Percentiles rank a stretch among this genome's conserved stretches.
Evolutionary conservation across 2,329 filamentous ascomycete genomes (phyloP).

Genomic region (Pleurostoma richardsiae): DNA sequence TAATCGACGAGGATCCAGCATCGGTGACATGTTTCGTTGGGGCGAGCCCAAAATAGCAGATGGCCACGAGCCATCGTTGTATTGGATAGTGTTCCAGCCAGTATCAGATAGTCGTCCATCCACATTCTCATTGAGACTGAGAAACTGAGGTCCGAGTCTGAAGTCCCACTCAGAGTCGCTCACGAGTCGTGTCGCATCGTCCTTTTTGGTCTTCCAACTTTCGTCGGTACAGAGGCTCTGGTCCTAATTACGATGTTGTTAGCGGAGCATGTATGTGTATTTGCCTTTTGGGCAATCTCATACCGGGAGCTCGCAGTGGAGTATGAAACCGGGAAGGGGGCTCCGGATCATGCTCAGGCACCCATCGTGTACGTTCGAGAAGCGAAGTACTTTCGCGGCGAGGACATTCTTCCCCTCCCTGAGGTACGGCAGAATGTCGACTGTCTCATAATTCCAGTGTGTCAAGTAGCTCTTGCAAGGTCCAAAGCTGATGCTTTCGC

Average conservation of each 20-base stretch:
- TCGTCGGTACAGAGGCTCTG: not conserved
- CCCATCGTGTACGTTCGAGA: conserved; percentile 17
- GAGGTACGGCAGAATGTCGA: conserved; percentile 19
- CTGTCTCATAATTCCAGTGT: conserved; percentile 22
- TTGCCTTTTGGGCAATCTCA: not conserved
- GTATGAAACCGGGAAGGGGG: conserved; percentile 19
- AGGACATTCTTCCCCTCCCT: conserved; percentile 16
- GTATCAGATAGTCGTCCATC: conserved; percentile 6
- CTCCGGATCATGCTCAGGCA: conserved; percentile 23
- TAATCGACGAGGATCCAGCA: conserved; percentile 7
- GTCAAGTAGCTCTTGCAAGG: conserved; percentile 13
- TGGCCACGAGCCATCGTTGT: conserved; percentile 9
- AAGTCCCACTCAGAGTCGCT: conserved; percentile 18
- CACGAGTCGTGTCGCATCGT: conserved; percentile 14
- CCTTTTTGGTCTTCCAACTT: conserved; percentile 1
- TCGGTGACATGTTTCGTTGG: conserved; percentile 9
- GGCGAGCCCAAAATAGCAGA: conserved; percentile 2
- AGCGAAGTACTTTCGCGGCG: conserved; percentile 9
- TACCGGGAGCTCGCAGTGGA: conserved; percentile 14
- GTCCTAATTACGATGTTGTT: not conserved
- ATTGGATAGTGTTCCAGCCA: conserved; percentile 9
- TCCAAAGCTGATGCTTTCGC: conserved; percentile 12
- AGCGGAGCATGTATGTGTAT: too few relatives aligned
- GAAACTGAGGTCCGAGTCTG: conserved; percentile 15
- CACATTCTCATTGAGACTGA: conserved; percentile 15